Conservation (phyloP, 2,329 filamentous ascomycete species). For the Chalaropsis ovoidea region DNA sequence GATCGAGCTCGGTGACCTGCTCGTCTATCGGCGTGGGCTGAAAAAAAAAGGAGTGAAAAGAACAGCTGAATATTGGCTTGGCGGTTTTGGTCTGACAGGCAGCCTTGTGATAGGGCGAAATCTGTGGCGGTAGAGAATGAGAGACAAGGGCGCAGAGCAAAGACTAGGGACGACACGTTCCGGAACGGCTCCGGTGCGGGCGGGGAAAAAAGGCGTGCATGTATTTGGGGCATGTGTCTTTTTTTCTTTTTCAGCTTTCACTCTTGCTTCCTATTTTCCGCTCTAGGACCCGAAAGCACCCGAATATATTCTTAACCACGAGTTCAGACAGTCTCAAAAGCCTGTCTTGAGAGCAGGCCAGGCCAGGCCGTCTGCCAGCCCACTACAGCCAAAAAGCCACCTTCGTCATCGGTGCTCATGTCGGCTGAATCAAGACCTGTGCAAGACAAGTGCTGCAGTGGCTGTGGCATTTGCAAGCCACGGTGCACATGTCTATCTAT, state of each 20-base stretch:
- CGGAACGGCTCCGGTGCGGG: not conserved
- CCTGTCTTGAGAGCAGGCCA: not conserved
- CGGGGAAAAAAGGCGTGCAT: not conserved
- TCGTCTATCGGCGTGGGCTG: not conserved
- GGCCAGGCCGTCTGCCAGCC: not conserved
- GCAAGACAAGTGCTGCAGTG: not conserved
- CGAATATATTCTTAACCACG: not conserved
- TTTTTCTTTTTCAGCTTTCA: not conserved
- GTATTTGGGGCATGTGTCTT: not conserved
- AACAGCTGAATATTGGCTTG: not conserved
- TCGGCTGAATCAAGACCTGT: not conserved
- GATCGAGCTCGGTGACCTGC: not conserved
- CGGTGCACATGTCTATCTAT: not conserved
- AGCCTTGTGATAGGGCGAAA: constrained; percentile 8
- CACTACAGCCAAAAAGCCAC: not conserved
- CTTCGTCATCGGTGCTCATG: not conserved
- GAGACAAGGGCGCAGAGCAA: not conserved
- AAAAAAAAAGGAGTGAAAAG: not conserved
- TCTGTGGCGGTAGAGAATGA: not conserved
- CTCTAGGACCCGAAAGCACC: not conserved
- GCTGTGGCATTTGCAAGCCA: not conserved
- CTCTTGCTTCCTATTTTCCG: not conserved
- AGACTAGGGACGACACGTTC: not conserved
- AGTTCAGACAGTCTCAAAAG: constrained; percentile 3
- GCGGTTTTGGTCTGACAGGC: not conserved